Evolutionary conservation across 257 asterid genomes (phyloP), one percentile per base, ranked within the genome.

Genomic region (Scutellaria baicalensis): DNA sequence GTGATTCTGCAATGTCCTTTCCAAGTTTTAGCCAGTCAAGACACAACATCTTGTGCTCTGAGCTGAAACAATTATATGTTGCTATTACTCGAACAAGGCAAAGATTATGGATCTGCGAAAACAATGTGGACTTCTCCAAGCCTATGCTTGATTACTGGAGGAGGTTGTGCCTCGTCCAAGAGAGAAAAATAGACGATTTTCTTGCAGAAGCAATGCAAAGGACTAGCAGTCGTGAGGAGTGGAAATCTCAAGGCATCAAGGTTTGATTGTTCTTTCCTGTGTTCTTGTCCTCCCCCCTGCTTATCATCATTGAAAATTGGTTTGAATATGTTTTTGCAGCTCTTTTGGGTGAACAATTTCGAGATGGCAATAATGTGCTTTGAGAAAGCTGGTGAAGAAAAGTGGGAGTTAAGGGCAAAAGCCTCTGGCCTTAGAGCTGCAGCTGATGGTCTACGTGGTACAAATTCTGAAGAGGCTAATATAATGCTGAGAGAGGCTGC

Each of bases 81-180:
- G 88, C 92, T 2, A 81, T 86, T 16, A 88, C 95, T 16, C 77
- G 95, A 49, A 88, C 95, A 8, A 79, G 84, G 63, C 92, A 88
- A 67, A 74, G 87, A 56, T 64, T 88, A 44, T 88, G 96, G 96
- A 84, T 88, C 12, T 84, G 82, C 49, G 96, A 89, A 42, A 79
- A 71, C 61, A 42, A 39, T 6, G 80, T 81, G 18, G 91, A 85
- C 59, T 7, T 70, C 27, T 83, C 85, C 4, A 77, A 60, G 76
- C 94, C 94, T 21, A 89, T 89, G 83, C 83, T 75, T 47, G 90
- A 87, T 23, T 87, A 83, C 40, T 87, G 94, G 96, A 85, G 49
- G 56, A 80, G 73, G 59, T 36, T 82, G 78, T 59, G 79, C 20
- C 84, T 84, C 9, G 88, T 89, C 42, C 84, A 85, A 77, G 78